Evolutionary conservation across 257 asterid genomes (phyloP).

Genomic region (Solanum corneliomulleri): DNA sequence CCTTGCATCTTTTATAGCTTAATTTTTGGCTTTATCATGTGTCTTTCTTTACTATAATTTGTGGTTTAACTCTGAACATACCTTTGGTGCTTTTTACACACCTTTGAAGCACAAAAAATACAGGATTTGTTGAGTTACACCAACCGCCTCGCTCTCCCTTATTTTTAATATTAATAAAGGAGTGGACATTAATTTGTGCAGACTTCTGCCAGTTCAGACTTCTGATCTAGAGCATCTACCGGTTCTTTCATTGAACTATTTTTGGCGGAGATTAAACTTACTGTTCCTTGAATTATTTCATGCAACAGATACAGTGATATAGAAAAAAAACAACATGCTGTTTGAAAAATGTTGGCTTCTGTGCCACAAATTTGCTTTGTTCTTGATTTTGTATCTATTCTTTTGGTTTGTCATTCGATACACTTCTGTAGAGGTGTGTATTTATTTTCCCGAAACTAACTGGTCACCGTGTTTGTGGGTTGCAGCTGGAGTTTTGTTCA

Average conservation of each 20-base stretch:
- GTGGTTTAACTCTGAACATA: not conserved
- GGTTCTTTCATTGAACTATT: not conserved
- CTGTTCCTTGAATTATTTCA: not conserved
- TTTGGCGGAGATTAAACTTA: not conserved
- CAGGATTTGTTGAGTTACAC: not conserved
- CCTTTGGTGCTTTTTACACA: not conserved
- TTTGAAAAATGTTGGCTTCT: not conserved
- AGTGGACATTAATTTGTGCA: not conserved
- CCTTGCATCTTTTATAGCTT: not conserved
- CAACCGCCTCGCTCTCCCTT: not conserved
- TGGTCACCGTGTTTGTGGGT: not conserved
- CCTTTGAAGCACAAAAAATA: not conserved
- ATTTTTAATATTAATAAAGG: not conserved
- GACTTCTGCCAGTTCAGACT: not conserved
- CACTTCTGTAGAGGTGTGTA: not conserved
- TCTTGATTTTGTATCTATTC: not conserved
- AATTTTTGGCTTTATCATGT: not conserved
- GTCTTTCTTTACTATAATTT: not conserved
- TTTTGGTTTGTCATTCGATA: not conserved
- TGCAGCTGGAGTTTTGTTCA: conserved; percentile 80
- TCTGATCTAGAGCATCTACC: not conserved
- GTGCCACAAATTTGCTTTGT: not conserved
- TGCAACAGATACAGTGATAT: not conserved
- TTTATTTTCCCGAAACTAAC: not conserved
- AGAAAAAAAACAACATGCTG: not conserved